Base-by-base conservation (phyloP, 2,329 filamentous ascomycete species). In the Elsinoe batatas region DNA sequence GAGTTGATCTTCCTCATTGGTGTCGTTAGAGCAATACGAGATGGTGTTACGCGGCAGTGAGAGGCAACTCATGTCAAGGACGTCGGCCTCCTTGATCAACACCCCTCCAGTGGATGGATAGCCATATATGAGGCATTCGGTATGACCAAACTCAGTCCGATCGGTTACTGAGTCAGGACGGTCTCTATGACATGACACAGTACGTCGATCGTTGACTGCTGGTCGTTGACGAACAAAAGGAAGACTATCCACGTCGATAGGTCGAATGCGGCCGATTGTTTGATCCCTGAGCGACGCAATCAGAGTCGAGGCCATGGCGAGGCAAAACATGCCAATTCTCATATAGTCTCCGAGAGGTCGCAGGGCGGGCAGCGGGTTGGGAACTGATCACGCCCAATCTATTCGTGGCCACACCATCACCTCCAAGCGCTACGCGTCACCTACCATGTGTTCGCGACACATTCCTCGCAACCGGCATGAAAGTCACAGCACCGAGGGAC, bases 81-180 rank as follows among this genome's bases (percentile, higher is more conserved):
- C 13, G 13, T 17, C 17, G 33, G 47, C 30, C 10, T 51, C 30
- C 17, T 51, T 51, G 47, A 22, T 46, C 6, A 46, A 17, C 12
- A 46, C 44, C n/a, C 44, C 44, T 15, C 44, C 26, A 22, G 22
- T 49, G 17, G 44, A 49, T n/a, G 44, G 44, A 33, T 49, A 49
- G 20, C 44, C 22, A 22, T 32, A 49, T n/a, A 49, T 35, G 30
- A 35, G 13, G 13, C 44, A 49, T 3, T 22, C 44, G 4, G n/a
- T 15, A 2, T 15, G n/a, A 22, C 44, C 44, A 18, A 30, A 49
- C 26, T 49, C 22, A 11, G 20, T 49, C n/a, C 44, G 44, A 17
- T 32, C n/a, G 6, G 22, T 49, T 35, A 22, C 20, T 35, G 44
- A 49, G 3, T 15, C n/a, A 15, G 44, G 44, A 49, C 22, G 44